These are phyloP conservation scores for Penstemon davidsonii DNA, from an alignment of 257 asterid species.

Conservation along the genomic window DNA sequence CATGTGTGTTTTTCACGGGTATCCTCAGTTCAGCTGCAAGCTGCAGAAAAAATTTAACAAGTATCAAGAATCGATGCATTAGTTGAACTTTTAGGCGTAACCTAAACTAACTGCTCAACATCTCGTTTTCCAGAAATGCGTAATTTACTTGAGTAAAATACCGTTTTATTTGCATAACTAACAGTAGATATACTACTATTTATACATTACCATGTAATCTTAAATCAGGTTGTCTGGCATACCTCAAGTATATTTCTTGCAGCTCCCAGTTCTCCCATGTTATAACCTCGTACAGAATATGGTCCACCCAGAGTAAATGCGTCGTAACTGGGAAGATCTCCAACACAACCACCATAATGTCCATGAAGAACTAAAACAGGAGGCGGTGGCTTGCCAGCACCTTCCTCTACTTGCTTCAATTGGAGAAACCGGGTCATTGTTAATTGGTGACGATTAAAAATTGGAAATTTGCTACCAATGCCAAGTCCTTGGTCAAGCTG, in stretches of 20 bases:
- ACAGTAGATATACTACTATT: too few species aligned
- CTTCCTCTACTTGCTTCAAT: conserved; percentile 87
- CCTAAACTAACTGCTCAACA: too few species aligned
- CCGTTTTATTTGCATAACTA: too few species aligned
- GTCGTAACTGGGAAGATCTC: conserved; percentile 97
- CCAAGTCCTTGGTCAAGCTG: conserved; percentile 99
- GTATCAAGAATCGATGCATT: conserved; percentile 2
- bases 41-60: conserved; percentile 37
- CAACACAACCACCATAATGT: conserved; percentile 96
- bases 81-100: background rate
- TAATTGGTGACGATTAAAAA: conserved; percentile 93
- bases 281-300: conserved; percentile 91
- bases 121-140: too few species aligned
- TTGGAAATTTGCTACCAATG: conserved; percentile 73
- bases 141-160: too few species aligned
- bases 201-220: background rate
- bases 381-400: conserved; percentile 86
- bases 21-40: conserved; percentile 85
- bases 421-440: conserved; percentile 75
- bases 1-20: conserved; percentile 80
- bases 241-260: conserved; percentile 93
- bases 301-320: conserved; percentile 99
- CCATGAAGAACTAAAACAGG: conserved; percentile 94
- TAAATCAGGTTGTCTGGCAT: conserved; percentile 11
- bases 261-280: conserved; percentile 98